phyloP scores from a whole-genome alignment of 306 rosid species.

The Corylus heterophylla region DNA sequence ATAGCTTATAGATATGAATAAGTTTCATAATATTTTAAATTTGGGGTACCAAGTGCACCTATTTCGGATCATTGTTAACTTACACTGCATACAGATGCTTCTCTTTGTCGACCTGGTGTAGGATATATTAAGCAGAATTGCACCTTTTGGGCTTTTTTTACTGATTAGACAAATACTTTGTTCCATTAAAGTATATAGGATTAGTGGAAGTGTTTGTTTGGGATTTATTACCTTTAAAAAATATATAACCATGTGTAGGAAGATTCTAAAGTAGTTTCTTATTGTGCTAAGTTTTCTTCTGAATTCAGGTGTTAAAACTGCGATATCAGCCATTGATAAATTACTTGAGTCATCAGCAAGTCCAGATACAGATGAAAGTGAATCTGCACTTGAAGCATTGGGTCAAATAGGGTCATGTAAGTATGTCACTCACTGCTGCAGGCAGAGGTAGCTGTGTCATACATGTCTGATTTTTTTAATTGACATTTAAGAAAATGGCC shows the following conservation, averaged over 20 bases:
- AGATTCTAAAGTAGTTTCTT: slow-evolving; percentile 10
- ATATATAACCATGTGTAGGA: neutral
- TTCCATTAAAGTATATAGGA: neutral
- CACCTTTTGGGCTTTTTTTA: neutral
- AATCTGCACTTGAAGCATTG: slow-evolving; percentile 86
- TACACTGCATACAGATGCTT: neutral
- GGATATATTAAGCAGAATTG: neutral
- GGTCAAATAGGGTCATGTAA: slow-evolving; percentile 91
- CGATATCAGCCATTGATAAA: slow-evolving; percentile 65
- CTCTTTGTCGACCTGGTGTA: neutral
- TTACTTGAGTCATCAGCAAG: slow-evolving; percentile 56
- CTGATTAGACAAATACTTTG: neutral
- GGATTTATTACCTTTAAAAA: neutral
- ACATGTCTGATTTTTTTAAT: neutral
- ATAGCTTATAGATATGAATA: neutral
- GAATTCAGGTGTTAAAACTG: slow-evolving; percentile 57
- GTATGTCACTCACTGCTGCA: slow-evolving; percentile 36
- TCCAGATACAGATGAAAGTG: slow-evolving; percentile 68
- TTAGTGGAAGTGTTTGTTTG: neutral
- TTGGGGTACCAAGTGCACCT: too few relatives aligned
- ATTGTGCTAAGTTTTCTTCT: slow-evolving; percentile 23
- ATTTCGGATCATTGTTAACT: neutral
- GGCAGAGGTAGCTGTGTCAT: neutral
- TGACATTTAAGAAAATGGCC: neutral
- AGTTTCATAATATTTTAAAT: neutral